Evolutionary conservation across 345 rosid genomes (phyloP), one percentile per base, ranked within the genome.

Genomic region (Brassica napus): DNA sequence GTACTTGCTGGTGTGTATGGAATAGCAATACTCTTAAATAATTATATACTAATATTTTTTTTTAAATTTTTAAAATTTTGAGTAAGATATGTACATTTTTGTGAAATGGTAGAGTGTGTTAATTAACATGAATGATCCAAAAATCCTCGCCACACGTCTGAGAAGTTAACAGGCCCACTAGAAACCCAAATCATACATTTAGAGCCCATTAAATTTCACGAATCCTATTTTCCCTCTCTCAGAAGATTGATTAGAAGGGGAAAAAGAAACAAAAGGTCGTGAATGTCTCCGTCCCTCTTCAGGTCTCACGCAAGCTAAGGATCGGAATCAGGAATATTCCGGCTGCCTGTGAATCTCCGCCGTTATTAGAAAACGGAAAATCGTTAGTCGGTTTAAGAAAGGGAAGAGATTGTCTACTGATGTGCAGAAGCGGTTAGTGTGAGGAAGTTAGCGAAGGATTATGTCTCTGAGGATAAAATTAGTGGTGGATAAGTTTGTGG

Each of bases 401-500:
- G 24, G 37, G 14, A 70, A n/a, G 4, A 14, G 23, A 10, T 1
- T 74, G 49, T 3, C 4, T 31, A 42, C 26, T n/a, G 8, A 57
- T 55, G 35, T 74, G 0, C 69, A 26, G 35, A 4, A 63, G 37
- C 60, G 62, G 26, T 7, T 68, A 68, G 66, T 68, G 78, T 21
- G 23, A 21, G 49, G 32, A 55, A 16, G 37, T 73, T 74, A 11
- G 18, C 4, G 9, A 21, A 59, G 59, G 73, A 94, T 12, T 23
- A 49, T 94, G 98, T 92, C 98, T 30, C 55, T 92, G 82, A 82
- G 98, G 77, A 94, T 94, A 58, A 94, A 92, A 79, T 81, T 86
- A 42, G 98, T 94, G 84, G 98, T 92, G 55, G 97, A 94, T 86
- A 91, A 87, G 88, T 92, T 94, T 78, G 98, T 94, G 83, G 86